phyloP scores from a whole-genome alignment of 805 yeast species.

The Diddensiella transvaalensis region DNA sequence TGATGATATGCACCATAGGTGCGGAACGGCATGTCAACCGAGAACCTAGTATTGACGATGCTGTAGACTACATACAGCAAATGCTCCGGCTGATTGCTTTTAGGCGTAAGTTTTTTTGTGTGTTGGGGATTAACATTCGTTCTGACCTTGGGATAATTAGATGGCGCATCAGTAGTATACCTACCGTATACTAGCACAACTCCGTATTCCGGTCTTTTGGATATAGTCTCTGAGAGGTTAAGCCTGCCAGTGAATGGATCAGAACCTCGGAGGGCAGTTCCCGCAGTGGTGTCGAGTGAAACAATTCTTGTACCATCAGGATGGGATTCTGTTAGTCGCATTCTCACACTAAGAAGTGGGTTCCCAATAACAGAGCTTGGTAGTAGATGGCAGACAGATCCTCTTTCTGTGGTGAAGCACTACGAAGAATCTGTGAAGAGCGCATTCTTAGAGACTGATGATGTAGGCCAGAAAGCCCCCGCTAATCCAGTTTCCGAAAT shows the following conservation, averaged over 20 bases:
- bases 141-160: neutral
- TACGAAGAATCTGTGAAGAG: neutral
- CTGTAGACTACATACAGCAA: constrained; percentile 30
- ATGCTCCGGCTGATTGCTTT: constrained; percentile 27
- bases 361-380: constrained; percentile 23
- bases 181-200: constrained; percentile 10
- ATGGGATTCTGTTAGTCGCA: constrained; percentile 35
- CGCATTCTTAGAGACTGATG: neutral
- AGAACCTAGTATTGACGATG: constrained; percentile 20
- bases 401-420: neutral
- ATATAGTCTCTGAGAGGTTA: constrained; percentile 23
- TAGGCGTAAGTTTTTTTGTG: constrained; percentile 20
- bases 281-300: constrained; percentile 25
- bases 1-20: constrained; percentile 25
- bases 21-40: constrained; percentile 13
- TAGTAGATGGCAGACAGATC: constrained; percentile 21
- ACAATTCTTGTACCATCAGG: constrained; percentile 32
- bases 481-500: constrained; percentile 10
- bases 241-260: constrained; percentile 19
- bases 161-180: constrained; percentile 14
- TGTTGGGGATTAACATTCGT: constrained; percentile 1
- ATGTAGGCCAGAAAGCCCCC: neutral
- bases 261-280: constrained; percentile 16
- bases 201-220: constrained; percentile 9
- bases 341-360: constrained; percentile 25